Evolutionary conservation across 176 grass and related monocot genomes (phyloP), one percentile per base, ranked within the genome.

Genomic region (Oryza coarctata): DNA sequence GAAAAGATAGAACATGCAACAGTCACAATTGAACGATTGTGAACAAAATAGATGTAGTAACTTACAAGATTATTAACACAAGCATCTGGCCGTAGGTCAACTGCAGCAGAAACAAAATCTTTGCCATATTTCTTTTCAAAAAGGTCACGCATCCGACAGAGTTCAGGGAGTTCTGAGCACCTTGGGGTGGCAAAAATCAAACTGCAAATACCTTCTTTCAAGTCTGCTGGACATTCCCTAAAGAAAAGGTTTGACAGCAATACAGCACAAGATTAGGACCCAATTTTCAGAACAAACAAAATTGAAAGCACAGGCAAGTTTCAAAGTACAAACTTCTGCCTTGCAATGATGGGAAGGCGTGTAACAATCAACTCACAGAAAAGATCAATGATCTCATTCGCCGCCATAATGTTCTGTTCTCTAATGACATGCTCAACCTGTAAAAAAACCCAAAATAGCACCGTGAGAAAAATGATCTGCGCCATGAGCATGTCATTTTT

Each of bases 391-490:
- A 99, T 99, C 61, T 99, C 96, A 15, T 99, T 99, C 0, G 89
- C 96, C 40, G 91, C 93, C 89, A 93, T 89, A 57, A 85, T 82
- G 69, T 95, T 99, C 80, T 99, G 92, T 73, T 99, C 93, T 86
- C 93, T 95, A 83, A 99, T 99, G 40, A 99, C 96, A 88, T 99
- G 93, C 71, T 99, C 96, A 3, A 99, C 96, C 93, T 99, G 71
- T 77, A 91, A 39, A 83, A 85, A 70, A 83, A 8, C 30, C 29
- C 55, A 74, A 77, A 55, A 58, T 68, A 52, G 63, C 30, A 33
- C 15, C 31, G 40, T 79, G 36, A 44, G 31, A 74, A 25, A 69
- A 7, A 26, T n/a, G 15, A 0, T 72, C 1, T 3, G 9, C 10
- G 26, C 36, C 17, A 63, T 63, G 69, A 11, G 27, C 35, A 25